phyloP scores from a whole-genome alignment of 1,284 basidiomycete genomes.

The Cutaneotrichosporon dermatis region DNA sequence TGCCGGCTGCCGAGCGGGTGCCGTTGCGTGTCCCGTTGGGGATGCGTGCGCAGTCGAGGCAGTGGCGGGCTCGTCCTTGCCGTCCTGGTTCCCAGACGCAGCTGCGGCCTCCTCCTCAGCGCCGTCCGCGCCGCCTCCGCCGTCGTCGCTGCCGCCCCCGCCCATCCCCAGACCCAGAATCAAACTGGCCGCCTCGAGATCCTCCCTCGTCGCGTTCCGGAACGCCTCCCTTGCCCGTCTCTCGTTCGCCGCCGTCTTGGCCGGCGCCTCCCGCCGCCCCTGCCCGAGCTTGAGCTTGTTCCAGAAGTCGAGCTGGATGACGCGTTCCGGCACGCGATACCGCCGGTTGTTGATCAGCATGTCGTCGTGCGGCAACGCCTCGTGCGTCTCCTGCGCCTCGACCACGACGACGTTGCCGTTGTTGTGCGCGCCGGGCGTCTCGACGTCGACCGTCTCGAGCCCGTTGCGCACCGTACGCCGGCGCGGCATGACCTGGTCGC shows the following conservation, averaged over 20 bases:
- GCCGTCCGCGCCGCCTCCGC: neutral
- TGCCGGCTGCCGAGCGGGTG: no score
- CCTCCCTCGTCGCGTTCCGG: constrained; percentile 19
- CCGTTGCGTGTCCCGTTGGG: no score
- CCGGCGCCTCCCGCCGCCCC: constrained; percentile 8
- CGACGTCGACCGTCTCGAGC: constrained; percentile 64
- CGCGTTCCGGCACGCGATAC: constrained; percentile 88
- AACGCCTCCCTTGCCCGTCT: constrained; percentile 4
- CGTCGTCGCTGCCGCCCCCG: neutral
- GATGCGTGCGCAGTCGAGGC: no score
- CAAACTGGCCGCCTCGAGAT: constrained; percentile 32
- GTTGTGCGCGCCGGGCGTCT: constrained; percentile 66
- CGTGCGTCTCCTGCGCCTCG: constrained; percentile 56
- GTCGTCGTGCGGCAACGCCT: constrained; percentile 45
- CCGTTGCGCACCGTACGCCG: constrained; percentile 69
- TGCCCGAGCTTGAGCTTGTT: constrained; percentile 60
- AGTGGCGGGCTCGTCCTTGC: no score
- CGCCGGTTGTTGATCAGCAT: constrained; percentile 59
- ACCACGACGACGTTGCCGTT: constrained; percentile 90
- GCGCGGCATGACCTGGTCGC: constrained; percentile 71
- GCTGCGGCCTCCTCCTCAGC: no score
- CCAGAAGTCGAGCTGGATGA: constrained; percentile 95
- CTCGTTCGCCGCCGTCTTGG: constrained; percentile 5
- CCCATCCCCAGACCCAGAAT: constrained; percentile 15
- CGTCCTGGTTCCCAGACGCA: no score